Conservation (phyloP, 208 protist species). For the Trypanosomatidae sp. region DNA sequence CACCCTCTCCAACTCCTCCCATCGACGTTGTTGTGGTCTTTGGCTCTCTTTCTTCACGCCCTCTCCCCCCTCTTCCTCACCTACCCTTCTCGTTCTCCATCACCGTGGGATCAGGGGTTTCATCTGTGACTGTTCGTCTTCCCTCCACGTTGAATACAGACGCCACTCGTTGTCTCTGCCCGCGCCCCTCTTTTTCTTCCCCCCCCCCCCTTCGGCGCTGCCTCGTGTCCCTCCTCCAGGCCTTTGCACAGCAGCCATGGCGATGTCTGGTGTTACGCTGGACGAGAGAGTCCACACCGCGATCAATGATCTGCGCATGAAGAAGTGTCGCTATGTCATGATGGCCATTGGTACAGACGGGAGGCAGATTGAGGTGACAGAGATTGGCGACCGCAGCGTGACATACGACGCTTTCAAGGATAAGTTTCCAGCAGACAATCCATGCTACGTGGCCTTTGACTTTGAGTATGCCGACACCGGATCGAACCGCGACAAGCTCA, state of each 20-base stretch:
- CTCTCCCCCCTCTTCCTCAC: neutral
- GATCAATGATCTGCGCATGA: constrained; percentile 86
- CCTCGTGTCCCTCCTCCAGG: neutral
- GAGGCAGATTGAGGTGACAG: constrained; percentile 78
- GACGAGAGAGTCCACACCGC: constrained; percentile 52
- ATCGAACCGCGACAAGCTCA: constrained; percentile 74
- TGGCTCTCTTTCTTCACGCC: neutral
- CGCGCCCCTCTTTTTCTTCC: neutral
- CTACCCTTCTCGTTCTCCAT: neutral
- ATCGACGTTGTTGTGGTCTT: neutral
- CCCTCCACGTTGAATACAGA: neutral
- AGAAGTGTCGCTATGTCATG: constrained; percentile 82
- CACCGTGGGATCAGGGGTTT: neutral
- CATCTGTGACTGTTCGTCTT: neutral
- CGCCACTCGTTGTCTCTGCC: neutral
- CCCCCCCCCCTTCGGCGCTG: neutral
- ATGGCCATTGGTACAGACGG: constrained; percentile 82
- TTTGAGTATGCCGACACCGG: constrained; percentile 82
- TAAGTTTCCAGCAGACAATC: constrained; percentile 61
- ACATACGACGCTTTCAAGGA: constrained; percentile 81
- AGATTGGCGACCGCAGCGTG: constrained; percentile 41
- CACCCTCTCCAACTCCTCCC: neutral
- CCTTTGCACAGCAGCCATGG: constrained; percentile 39
- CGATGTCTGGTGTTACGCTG: constrained; percentile 88
- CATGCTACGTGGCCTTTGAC: constrained; percentile 93